Base-by-base conservation (phyloP, 768 basidiomycete genomes). In the Tulasnella sp. region DNA sequence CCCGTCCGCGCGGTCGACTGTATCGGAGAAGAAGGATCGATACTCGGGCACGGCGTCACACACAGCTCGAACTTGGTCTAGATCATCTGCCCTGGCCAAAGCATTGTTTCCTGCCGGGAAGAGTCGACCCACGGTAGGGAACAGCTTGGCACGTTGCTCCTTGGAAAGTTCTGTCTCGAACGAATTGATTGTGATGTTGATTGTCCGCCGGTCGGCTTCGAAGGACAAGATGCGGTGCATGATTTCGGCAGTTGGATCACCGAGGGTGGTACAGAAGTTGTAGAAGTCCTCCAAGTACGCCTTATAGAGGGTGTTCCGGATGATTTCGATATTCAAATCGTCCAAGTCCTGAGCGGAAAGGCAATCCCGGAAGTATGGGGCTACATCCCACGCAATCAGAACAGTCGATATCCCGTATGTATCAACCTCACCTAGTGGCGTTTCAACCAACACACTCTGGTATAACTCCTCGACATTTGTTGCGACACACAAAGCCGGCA, bases 101-200 rank as follows among this genome's bases (percentile, higher is more conserved):
- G 80, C 79, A 66, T 94, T 93, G 72, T 98, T 97, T 49, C 96
- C 96, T 64, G 85, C 91, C 1, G 94, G 96, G 75, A 83, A 98
- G 49, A 99, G 77, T 54, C 86, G 80, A 15, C 96, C 96, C 59
- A 98, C 87, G 14, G 84, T 76, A 4, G 96, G 96, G 77, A 94
- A 98, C 36, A 99, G 80, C 65, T 83, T 83, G 12, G 92, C 90
- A 34, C 96, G 86, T 63, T 89, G 84, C 67, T 99, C 96, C 70
- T 99, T 99, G 37, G 84, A 76, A 59, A 99, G 78, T 65, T 91
- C 90, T 3, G 96, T 97, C 59, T 84, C 85, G 72, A 98, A 94
- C 11, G 96, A 98, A 75, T 99, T 99, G 75, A 99, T 88, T 32
- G 96, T 96, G 70, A 99, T 97, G 74, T 98, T 99, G 69, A 98